phyloP scores from a whole-genome alignment of 225 moss, liverwort and hornwort genomes.

The Pleurozium schreberi region DNA sequence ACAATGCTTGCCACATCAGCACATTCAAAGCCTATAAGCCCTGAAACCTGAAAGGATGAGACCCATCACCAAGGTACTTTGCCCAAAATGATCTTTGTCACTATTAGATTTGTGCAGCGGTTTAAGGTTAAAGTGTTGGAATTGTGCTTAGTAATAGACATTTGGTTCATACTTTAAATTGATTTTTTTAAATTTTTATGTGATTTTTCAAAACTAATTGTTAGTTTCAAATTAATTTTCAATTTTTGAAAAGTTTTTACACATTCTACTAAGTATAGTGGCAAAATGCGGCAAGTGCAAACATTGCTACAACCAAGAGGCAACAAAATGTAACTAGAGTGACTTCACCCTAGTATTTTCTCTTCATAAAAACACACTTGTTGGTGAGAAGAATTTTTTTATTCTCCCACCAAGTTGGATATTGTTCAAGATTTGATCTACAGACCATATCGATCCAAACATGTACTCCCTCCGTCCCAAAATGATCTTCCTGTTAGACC shows the following conservation, averaged over 20 bases:
- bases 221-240: neutral
- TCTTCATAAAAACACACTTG: neutral
- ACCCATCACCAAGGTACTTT: neutral
- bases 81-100: neutral
- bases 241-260: neutral
- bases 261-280: neutral
- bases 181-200: neutral
- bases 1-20: no score
- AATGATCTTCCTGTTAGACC: no score
- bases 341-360: fast-evolving
- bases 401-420: neutral
- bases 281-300: neutral
- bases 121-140: neutral
- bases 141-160: neutral
- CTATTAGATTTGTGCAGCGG: no score
- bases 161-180: neutral
- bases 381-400: fast-evolving
- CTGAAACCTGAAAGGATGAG: neutral
- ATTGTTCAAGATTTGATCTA: neutral
- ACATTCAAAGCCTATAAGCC: neutral
- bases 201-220: neutral
- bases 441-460: neutral
- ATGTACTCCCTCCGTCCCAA: no score
- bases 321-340: neutral
- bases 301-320: neutral